Evolutionary conservation across 2,329 filamentous ascomycete genomes (phyloP), one percentile per base, ranked within the genome.

Genomic region (Calonectria hawksworthii): DNA sequence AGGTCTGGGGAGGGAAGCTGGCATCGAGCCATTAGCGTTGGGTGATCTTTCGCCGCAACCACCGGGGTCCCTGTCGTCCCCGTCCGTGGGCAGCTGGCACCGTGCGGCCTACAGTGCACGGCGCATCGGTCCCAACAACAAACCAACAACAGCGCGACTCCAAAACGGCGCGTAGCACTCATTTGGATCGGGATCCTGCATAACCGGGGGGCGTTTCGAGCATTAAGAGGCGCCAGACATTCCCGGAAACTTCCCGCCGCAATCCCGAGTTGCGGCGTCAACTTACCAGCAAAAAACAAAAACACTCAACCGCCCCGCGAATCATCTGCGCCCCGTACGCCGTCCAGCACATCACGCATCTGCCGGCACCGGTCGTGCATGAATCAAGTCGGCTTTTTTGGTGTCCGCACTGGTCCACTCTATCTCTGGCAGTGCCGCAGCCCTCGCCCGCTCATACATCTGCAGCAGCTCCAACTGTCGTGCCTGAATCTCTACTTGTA

Each of bases 321-420:
- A 65, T 50, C 44, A 44, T 32, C 65, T 34, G 52, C 61, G 54
- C n/a, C 38, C 50, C n/a, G 59, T 38, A 14, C 21, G 52, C 59
- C 41, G 59, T 66, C 71, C 71, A 73, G 47, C 70, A 26, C 68
- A 72, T 72, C 69, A 47, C 70, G 64, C 70, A 68, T 61, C 54
- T 64, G 70, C 50, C 54, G 64, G 32, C 54, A 73, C 65, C 44
- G 64, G 34, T 28, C 47, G 54, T 51, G 70, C 65, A 73, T 73
- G 71, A 68, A 36, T 56, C 23, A 52, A 61, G 65, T 23, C 11
- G 28, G n/a, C 34, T 63, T 28, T 28, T 68, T 52, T 63, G 54
- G 47, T 26, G 14, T 47, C 26, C 56, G 41, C 28, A 72, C 54
- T 52, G 64, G 64, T 41, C 64, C 71, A 65, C 56, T 65, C 38